phyloP scores from a whole-genome alignment of 2,329 filamentous ascomycete species.

The Talaromyces albobiverticillius region DNA sequence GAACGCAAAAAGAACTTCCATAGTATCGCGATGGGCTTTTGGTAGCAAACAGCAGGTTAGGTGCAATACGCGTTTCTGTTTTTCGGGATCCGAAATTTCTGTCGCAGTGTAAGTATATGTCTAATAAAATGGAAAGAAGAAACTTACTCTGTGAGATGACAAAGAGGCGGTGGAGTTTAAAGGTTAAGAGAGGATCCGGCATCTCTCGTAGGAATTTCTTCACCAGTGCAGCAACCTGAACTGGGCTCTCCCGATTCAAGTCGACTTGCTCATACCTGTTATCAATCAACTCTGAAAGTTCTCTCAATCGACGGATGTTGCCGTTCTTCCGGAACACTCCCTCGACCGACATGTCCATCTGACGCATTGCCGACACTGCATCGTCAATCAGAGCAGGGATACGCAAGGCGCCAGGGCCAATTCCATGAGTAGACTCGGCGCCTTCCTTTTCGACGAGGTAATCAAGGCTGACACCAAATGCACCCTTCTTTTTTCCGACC shows the following conservation, averaged over 20 bases:
- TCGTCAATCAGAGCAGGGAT: conserved; percentile 96
- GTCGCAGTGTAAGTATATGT: conserved; percentile 17
- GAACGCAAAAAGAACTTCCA: conserved; percentile 95
- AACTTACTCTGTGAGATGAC: conserved; percentile 75
- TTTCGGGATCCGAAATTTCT: conserved; percentile 77
- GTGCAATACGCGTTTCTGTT: conserved; percentile 80
- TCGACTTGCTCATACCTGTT: conserved; percentile 80
- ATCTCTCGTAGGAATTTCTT: conserved; percentile 95
- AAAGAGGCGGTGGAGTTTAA: conserved; percentile 90
- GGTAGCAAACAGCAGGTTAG: conserved; percentile 88
- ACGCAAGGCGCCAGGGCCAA: conserved; percentile 84
- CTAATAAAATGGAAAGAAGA: background rate
- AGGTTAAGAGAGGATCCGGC: conserved; percentile 89
- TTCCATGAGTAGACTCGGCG: conserved; percentile 95
- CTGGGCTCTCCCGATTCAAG: conserved; percentile 81
- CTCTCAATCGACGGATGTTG: conserved; percentile 90
- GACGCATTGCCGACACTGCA: conserved; percentile 88
- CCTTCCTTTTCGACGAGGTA: conserved; percentile 88
- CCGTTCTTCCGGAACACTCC: conserved; percentile 99
- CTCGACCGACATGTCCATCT: conserved; percentile 98
- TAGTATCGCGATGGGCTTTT: conserved; percentile 85
- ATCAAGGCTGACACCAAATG: conserved; percentile 88
- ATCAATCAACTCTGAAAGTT: conserved; percentile 82
- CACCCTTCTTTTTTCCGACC: conserved; percentile 81
- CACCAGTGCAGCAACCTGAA: conserved; percentile 87